Evolutionary conservation across 176 grass and related monocot genomes (phyloP).

Genomic region (Aegilops sharonensis): DNA sequence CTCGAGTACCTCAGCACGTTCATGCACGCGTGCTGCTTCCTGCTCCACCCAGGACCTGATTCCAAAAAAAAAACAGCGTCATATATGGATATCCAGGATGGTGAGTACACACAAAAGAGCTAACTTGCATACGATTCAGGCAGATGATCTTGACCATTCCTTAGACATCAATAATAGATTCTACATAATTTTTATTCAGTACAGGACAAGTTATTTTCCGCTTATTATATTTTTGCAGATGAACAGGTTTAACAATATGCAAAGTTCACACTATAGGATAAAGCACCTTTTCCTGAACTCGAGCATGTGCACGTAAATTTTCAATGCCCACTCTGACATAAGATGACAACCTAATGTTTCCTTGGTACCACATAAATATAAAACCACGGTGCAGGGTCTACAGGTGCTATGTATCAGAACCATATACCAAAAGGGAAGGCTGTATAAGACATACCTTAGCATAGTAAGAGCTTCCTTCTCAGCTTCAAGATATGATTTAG

Average conservation of each 20-base stretch:
- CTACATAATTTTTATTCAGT: background rate
- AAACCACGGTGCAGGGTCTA: background rate
- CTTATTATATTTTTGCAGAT: background rate
- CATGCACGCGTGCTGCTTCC: constrained; percentile 41
- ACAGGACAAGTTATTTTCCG: background rate
- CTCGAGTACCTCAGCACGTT: constrained; percentile 40
- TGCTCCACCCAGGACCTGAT: constrained; percentile 69
- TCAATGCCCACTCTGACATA: background rate
- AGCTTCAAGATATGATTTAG: constrained; percentile 76
- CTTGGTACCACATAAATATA: background rate
- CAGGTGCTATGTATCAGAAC: background rate
- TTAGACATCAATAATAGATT: background rate
- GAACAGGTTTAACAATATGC: background rate
- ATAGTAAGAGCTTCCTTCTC: constrained; percentile 85
- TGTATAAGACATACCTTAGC: constrained; percentile 65
- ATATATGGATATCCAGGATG: background rate
- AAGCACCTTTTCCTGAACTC: background rate
- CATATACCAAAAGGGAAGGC: background rate
- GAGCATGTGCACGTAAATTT: background rate
- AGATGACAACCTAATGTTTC: background rate
- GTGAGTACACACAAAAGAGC: background rate
- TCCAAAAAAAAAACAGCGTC: background rate
- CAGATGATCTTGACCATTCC: background rate
- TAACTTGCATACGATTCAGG: background rate
- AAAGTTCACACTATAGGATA: background rate